Evolutionary conservation across 176 grass and related monocot species (phyloP), one percentile per base, ranked within the genome.

Genomic region (Olyra latifolia): DNA sequence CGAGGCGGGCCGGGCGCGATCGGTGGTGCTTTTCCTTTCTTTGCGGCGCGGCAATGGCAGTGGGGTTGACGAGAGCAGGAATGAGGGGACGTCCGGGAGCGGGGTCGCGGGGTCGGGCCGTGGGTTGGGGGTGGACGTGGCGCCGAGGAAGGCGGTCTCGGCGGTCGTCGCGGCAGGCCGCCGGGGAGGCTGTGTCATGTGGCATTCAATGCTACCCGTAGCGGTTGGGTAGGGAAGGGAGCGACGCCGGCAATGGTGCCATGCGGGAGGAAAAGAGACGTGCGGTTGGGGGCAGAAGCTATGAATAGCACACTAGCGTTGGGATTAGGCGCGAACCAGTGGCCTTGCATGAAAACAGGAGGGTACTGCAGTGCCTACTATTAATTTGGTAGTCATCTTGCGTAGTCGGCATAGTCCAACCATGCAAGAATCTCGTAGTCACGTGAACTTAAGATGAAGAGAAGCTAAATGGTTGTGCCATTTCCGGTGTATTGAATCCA

Each of bases 141-240:
- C 62, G 54, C 67, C 80, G 75, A 86, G 30, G 82, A 74, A 76
- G 81, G 55, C 39, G 45, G 80, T 17, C 49, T 74, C 73, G 44
- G 71, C 48, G 39, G 49, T 58, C 25, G 54, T 67, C 45, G 78
- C 35, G 85, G 54, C 74, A 20, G 72, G 62, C 44, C 83, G 53
- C 29, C 66, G 72, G 15, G 59, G 84, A 54, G 91, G 91, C 55
- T 93, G 91, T 85, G 91, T 86, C 85, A 93, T 93, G 72, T 75
- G 77, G 88, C 5, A 42, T 39, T 73, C 47, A 47, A 42, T 32
- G 69, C 81, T 84, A 61, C 87, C 62, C 49, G 69, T 22, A 30
- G 62, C 32, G 54, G 38, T 69, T 30, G 3, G 71, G 63, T 40
- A 35, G 0, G 27, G 55, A 20, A 61, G 19, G 80, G 45, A 22